Base-by-base conservation (phyloP, 106 monocot genomes). In the Dioscorea dumetorum region DNA sequence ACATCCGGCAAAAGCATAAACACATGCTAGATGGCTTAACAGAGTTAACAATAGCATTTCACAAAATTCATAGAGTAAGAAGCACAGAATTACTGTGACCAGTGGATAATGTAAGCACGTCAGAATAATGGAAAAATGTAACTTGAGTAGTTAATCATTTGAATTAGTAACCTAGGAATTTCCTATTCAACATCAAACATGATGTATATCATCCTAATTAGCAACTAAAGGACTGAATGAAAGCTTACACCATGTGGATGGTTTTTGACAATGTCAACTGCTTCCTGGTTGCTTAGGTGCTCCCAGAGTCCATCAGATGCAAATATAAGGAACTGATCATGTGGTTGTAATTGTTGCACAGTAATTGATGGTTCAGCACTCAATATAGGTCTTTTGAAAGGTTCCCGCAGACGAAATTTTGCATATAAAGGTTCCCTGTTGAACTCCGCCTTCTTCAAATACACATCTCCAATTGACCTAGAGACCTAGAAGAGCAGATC, bases 251-350 rank as follows among this genome's bases (percentile, higher is more conserved):
- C 83, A 41, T 72, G 74, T 9, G 90, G 80, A 78, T 80, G 77
- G 22, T 71, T 72, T 53, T 83, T 77, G 58, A 90, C 85, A 71
- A 90, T 82, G 61, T 90, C 77, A 60, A 90, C 90, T 60, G 89
- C 89, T 71, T 82, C 89, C 67, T 89, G 85, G 68, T 89, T 89
- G 69, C 68, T 85, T 22, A 89, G 76, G 51, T 89, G 89, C 80
- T 89, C 89, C 89, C 89, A 89, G 15, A 89, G 76, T 18, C 89
- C 89, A 79, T 89, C 89, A 58, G 85, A 89, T 24, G 89, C 89
- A 72, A 89, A 89, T 64, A 89, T 82, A 20, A 90, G 82, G 66
- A 85, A 90, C 6, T 85, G 80, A 59, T 90, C 90, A 7, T 83
- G 78, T 20, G 82, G 83, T 35, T 80, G 90, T 50, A 90, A 61